Evolutionary conservation across 495 filamentous ascomycete genomes (phyloP).

Genomic region (Terfezia claveryi): DNA sequence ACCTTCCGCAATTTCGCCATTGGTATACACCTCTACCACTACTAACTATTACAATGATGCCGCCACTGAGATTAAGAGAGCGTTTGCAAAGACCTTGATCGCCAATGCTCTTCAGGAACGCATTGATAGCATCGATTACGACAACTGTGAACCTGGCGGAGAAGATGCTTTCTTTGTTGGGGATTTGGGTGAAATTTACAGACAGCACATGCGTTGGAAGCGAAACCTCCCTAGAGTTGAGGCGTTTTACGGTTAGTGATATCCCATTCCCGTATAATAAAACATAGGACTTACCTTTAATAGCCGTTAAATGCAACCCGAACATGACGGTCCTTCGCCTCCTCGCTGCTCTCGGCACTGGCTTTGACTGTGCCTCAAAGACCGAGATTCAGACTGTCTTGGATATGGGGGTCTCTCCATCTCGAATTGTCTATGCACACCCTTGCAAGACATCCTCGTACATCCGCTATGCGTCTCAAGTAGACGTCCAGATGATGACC

Average conservation of each 20-base stretch:
- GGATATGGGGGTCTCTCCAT: constrained; percentile 60
- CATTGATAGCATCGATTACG: constrained; percentile 59
- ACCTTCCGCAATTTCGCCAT: constrained; percentile 12
- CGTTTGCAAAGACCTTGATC: constrained; percentile 31
- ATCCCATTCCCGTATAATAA: neutral
- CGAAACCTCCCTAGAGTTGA: constrained; percentile 76
- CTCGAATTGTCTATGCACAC: constrained; percentile 94
- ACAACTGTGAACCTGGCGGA: constrained; percentile 66
- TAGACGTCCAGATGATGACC: constrained; percentile 92
- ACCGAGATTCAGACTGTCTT: constrained; percentile 83
- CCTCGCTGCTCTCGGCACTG: constrained; percentile 66
- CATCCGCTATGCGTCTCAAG: constrained; percentile 60
- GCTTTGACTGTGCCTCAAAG: constrained; percentile 98
- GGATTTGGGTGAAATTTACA: constrained; percentile 94
- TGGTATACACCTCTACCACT: neutral
- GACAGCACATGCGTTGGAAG: constrained; percentile 97
- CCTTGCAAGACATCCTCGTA: constrained; percentile 99
- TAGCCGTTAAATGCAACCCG: constrained; percentile 96
- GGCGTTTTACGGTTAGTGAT: constrained; percentile 71
- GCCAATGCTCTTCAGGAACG: constrained; percentile 59
- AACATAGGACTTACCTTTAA: neutral
- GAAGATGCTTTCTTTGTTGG: constrained; percentile 97
- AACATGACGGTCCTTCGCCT: constrained; percentile 75
- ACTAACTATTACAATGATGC: neutral
- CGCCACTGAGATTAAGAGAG: constrained; percentile 2